Evolutionary conservation across 495 filamentous ascomycete genomes (phyloP), one percentile per base, ranked within the genome.

Genomic region (Neurospora tetraspora): DNA sequence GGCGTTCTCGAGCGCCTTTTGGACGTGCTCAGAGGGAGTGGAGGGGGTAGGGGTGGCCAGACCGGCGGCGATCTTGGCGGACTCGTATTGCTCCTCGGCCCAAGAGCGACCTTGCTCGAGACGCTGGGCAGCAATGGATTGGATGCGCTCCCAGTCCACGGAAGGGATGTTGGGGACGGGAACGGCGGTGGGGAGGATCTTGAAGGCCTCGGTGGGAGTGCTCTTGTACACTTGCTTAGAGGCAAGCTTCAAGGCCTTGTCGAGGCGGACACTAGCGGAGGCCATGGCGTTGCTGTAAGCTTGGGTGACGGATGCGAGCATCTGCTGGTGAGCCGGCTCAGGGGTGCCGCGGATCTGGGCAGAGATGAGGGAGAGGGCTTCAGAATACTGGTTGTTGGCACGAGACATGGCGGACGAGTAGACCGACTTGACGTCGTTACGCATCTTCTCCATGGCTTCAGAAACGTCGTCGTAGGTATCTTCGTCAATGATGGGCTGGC

Each of bases 261-360:
- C 82, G 10, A 91, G 79, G 53, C 86, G 84, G 4, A 86, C 83
- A 75, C 86, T 90, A 10, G 90, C 91, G 16, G 88, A 86, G 2
- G 84, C 85, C 70, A 91, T 77, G 5, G 91, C 88, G 34, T 86
- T 87, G 38, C 90, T 91, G 78, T 93, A 94, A 9, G 87, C 91
- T 11, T 83, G 85, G 34, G 92, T 90, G 42, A 92, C 86, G 0
- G 91, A 91, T 27, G 89, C 85, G 3, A 92, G 81, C 81, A 93
- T 85, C 71, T 90, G 80, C 53, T 85, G 80, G 72, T 93, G 89
- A 16, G 89, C 87, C 45, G 90, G 89, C 69, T 86, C 80, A 23
- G 88, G 88, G 23, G 87, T 87, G 37, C 91, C 90, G n/a, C 87
- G 86, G 68, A 94, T 84, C 76, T 92, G 87, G 12, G 83, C 86